phyloP scores from a whole-genome alignment of 768 basidiomycete genomes.

The Glaciozyma antarctica region DNA sequence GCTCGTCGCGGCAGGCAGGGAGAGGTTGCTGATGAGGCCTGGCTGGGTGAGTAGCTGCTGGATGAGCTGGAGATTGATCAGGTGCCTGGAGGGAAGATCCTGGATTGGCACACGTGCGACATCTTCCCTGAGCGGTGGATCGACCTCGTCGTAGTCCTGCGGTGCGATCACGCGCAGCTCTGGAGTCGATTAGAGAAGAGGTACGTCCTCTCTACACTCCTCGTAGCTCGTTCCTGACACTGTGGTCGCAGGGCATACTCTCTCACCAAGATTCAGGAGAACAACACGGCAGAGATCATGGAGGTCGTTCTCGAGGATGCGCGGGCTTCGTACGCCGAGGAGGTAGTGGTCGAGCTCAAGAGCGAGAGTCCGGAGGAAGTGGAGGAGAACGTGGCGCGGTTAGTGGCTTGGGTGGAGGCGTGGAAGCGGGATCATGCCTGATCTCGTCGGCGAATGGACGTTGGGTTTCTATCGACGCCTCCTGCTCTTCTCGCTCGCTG shows the following conservation, averaged over 20 bases:
- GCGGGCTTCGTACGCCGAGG: conserved; percentile 67
- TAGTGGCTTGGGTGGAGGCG: conserved; percentile 72
- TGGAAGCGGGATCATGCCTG: conserved; percentile 46
- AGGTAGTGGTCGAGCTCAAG: conserved; percentile 74
- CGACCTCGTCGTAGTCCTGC: conserved; percentile 84
- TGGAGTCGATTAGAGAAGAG: conserved; percentile 87
- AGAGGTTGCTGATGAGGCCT: background rate
- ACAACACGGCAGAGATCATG: conserved; percentile 98
- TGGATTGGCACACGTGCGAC: conserved; percentile 93
- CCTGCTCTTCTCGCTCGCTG: no score
- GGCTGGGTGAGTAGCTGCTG: conserved; percentile 51
- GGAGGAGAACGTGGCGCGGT: conserved; percentile 73
- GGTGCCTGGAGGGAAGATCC: conserved; percentile 61
- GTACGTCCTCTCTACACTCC: conserved; percentile 42
- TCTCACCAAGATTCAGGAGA: conserved; percentile 91
- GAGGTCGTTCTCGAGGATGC: conserved; percentile 82
- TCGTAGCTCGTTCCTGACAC: background rate
- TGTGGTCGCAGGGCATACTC: conserved; percentile 48
- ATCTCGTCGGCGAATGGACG: no score
- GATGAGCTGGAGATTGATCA: conserved; percentile 70
- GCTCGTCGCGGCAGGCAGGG: background rate
- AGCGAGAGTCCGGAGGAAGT: conserved; percentile 71
- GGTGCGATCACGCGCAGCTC: conserved; percentile 73
- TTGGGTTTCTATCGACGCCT: no score
- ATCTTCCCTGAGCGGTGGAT: conserved; percentile 92